phyloP scores from a whole-genome alignment of 306 rosid genomes.

The Pterocarpus santalinus region DNA sequence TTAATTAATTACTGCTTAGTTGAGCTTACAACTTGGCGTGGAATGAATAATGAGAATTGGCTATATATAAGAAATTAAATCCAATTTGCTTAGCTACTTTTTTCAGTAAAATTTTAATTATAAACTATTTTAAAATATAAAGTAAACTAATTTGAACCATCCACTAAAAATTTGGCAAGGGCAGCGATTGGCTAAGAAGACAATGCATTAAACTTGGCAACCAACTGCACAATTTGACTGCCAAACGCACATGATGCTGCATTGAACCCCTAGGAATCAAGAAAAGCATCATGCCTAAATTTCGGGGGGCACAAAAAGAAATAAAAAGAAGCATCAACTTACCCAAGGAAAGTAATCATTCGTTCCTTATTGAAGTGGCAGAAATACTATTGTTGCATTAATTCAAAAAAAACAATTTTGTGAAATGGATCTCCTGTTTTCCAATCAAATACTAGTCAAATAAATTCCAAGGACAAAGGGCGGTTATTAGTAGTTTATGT shows the following conservation, averaged over 20 bases:
- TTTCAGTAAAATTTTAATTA: neutral
- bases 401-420: constrained; percentile 31
- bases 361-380: constrained; percentile 30
- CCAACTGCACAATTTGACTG: constrained; percentile 11
- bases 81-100: neutral
- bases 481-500: constrained; percentile 26
- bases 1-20: neutral
- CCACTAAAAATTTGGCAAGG: neutral
- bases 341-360: constrained; percentile 11
- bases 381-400: constrained; percentile 30
- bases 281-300: neutral
- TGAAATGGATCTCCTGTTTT: constrained; percentile 45
- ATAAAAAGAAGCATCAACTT: constrained; percentile 36
- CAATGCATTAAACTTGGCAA: constrained; percentile 8
- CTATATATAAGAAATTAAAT: neutral
- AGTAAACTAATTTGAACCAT: neutral
- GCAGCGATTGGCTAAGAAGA: neutral
- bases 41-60: neutral
- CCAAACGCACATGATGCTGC: neutral
- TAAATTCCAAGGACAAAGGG: constrained; percentile 46
- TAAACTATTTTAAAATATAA: neutral
- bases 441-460: constrained; percentile 62
- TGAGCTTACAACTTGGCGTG: constrained; percentile 6
- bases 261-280: neutral
- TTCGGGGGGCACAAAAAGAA: constrained; percentile 31